Evolutionary conservation across 768 basidiomycete species (phyloP), one percentile per base, ranked within the genome.

Genomic region (Phaeotremella skinneri): DNA sequence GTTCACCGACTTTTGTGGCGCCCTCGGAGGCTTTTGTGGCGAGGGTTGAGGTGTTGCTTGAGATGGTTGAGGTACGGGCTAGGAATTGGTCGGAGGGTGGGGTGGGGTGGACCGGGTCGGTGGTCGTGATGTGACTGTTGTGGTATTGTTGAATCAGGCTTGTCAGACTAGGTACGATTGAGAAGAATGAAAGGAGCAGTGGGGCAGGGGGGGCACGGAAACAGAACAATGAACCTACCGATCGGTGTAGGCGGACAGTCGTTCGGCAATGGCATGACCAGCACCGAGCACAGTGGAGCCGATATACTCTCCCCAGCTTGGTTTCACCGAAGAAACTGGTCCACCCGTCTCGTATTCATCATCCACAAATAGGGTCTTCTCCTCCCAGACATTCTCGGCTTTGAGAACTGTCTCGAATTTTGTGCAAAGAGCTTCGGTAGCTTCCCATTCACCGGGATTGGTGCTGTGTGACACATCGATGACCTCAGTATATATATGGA

Each of bases 261-360:
- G 55, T 5, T 55, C 58, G 13, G 72, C 69, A 27, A 71, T 21
- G 25, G 66, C 62, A 23, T 61, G 54, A 14, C 70, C 68, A 20
- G 67, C 69, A 4, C 67, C 62, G 13, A 54, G 58, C 1, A 74
- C 60, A n/a, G 67, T 52, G 2, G 48, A 25, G 41, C 53, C 72
- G 11, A 74, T 63, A 14, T 55, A 62, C 57, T 70, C 72, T 14
- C 72, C 72, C 72, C 72, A 74, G 42, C 55, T 21, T 65, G 62
- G 21, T 25, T 49, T 13, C 26, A 23, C 55, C 61, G 57, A 7
- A 45, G 43, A 45, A 23, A 45, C 49, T 14, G 53, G 55, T 17
- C 66, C 66, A 16, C 62, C 64, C 20, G 62, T 69, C 39, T 72
- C 67, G 26, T 66, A 69, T 52, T 75, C 72, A 55, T 72, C 74